Evolutionary conservation across 768 basidiomycete genomes (phyloP).

Genomic region (Mycena kentingensis): DNA sequence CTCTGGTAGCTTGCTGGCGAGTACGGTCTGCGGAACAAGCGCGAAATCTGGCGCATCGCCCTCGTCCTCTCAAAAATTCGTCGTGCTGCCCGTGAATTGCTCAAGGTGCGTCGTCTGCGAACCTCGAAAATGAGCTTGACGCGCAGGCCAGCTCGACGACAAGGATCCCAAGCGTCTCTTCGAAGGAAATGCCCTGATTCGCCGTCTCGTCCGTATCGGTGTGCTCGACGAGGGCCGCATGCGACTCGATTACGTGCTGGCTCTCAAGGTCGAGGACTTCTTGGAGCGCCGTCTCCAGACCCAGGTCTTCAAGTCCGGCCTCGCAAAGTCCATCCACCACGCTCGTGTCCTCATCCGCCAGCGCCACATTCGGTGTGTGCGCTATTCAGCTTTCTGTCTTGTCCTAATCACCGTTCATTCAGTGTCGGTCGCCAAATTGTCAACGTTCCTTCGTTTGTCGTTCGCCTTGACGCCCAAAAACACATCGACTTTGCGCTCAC

Average conservation of each 20-base stretch:
- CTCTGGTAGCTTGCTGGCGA: conserved; percentile 90
- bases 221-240: conserved; percentile 99
- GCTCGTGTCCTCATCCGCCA: conserved; percentile 98
- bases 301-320: conserved; percentile 98
- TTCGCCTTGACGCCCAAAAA: conserved; percentile 99
- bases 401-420: background rate
- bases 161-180: conserved; percentile 99
- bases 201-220: conserved; percentile 97
- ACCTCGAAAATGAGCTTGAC: too few species aligned
- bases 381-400: conserved; percentile 2
- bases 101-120: too few species aligned
- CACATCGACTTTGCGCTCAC: conserved; percentile 99
- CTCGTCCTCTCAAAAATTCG: conserved; percentile 99
- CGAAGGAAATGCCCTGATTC: conserved; percentile 96
- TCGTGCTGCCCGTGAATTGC: conserved; percentile 51
- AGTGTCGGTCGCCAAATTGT: conserved; percentile 99
- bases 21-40: conserved; percentile 99
- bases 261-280: conserved; percentile 99
- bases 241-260: conserved; percentile 99
- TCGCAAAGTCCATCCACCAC: conserved; percentile 98
- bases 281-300: conserved; percentile 99
- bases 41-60: conserved; percentile 99
- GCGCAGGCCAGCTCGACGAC: conserved; percentile 96
- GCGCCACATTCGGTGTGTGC: conserved; percentile 90
- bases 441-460: conserved; percentile 97